Percentiles rank a stretch among this genome's conserved stretches.
Evolutionary conservation across 352 stramenopile genomes (phyloP).

Genomic region (Pythium utonaiense): DNA sequence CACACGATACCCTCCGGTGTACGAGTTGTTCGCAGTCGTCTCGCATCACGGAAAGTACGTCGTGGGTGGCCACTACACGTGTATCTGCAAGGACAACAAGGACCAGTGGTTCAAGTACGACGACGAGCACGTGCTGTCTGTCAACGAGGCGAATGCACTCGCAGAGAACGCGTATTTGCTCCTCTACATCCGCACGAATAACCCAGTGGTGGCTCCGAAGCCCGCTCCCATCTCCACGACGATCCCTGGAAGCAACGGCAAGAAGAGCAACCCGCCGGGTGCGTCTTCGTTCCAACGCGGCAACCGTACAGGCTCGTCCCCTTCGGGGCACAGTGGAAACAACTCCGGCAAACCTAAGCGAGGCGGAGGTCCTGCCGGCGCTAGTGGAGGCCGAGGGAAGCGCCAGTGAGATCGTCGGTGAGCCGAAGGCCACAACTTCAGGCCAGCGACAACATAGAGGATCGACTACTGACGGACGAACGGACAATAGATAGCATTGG

Average conservation of each 20-base stretch:
- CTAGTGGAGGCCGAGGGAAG: slow-evolving; percentile 9
- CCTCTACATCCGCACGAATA: slow-evolving; percentile 65
- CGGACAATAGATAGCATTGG: not conserved
- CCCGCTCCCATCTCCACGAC: slow-evolving; percentile 18
- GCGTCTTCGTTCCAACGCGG: not conserved
- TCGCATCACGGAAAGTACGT: slow-evolving; percentile 80
- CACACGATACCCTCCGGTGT: slow-evolving; percentile 31
- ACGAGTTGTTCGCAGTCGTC: slow-evolving; percentile 83
- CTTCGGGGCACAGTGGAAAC: not conserved
- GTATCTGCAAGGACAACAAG: slow-evolving; percentile 82
- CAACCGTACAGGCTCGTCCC: not conserved
- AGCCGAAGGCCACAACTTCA: not conserved
- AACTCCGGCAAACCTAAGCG: slow-evolving; percentile 1
- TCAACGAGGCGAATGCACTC: slow-evolving; percentile 65
- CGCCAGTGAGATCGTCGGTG: slow-evolving; percentile 10
- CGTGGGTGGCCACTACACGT: slow-evolving; percentile 81
- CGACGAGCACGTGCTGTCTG: slow-evolving; percentile 76
- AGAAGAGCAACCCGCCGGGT: slow-evolving; percentile 1
- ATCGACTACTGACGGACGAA: not conserved
- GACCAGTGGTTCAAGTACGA: slow-evolving; percentile 86
- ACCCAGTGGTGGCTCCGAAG: slow-evolving; percentile 16
- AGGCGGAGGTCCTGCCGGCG: slow-evolving; percentile 1
- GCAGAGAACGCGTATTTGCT: slow-evolving; percentile 77
- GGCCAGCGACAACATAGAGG: not conserved
- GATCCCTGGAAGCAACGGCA: slow-evolving; percentile 13